Percentiles rank a stretch among this genome's conserved stretches.
Conservation (phyloP, 1,284 basidiomycete genomes). For the Vanrija pseudolonga region DNA sequence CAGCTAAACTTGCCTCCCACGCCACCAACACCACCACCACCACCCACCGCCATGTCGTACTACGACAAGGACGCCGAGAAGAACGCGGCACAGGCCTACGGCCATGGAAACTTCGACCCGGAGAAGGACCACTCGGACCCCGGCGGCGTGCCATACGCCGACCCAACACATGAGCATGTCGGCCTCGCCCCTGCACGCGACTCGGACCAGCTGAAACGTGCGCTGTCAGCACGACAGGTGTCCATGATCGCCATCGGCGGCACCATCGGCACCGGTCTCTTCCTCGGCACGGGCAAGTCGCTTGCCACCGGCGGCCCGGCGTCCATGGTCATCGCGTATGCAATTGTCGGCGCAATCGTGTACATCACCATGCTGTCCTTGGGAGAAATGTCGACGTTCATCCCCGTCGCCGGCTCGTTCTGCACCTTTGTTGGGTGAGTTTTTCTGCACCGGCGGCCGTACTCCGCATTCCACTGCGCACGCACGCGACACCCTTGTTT, state of each 20-base stretch:
- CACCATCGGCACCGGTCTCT: conserved; percentile 12
- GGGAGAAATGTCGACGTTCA: conserved; percentile 50
- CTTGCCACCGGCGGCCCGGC: conserved; percentile 49
- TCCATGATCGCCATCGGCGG: conserved; percentile 29
- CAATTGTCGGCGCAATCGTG: conserved; percentile 45
- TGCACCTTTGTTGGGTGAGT: conserved; percentile 62
- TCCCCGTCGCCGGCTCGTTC: conserved; percentile 61
- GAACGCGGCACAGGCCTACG: too few species aligned
- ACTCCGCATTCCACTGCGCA: too few species aligned
- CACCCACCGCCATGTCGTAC: too few species aligned
- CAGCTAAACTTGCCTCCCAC: too few species aligned
- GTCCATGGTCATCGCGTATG: conserved; percentile 11
- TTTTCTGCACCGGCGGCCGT: too few species aligned
- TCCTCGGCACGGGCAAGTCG: conserved; percentile 13
- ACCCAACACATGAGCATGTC: too few species aligned
- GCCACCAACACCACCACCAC: too few species aligned
- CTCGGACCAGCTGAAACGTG: conserved; percentile 9
- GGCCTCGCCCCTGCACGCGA: background rate
- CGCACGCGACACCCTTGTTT: too few species aligned
- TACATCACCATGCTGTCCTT: conserved; percentile 49
- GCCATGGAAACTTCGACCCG: too few species aligned
- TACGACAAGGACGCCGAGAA: too few species aligned
- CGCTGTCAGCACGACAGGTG: conserved; percentile 7
- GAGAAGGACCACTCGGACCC: too few species aligned
- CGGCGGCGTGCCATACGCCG: too few species aligned